Percentiles rank a stretch among this genome's conserved stretches.
Conservation (phyloP, 805 yeast species). For the Candida anglica region DNA sequence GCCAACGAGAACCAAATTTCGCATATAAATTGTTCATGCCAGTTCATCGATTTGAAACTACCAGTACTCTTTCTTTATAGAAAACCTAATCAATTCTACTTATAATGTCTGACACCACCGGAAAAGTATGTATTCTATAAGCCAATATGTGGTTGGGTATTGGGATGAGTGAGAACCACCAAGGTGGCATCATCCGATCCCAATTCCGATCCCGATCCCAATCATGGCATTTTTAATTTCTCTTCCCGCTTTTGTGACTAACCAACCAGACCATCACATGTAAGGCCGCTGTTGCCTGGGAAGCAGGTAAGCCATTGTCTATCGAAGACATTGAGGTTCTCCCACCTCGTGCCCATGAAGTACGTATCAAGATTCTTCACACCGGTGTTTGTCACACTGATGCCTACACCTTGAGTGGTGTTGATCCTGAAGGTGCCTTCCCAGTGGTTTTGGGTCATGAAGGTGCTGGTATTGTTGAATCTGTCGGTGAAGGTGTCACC, state of each 20-base stretch:
- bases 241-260: too few relatives aligned
- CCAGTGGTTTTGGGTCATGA: slow-evolving; percentile 95
- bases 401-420: slow-evolving; percentile 92
- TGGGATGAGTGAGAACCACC: neutral
- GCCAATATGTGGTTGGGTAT: neutral
- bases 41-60: too few relatives aligned
- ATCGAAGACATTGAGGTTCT: slow-evolving; percentile 87
- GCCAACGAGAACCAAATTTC: too few relatives aligned
- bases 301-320: slow-evolving; percentile 76
- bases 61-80: too few relatives aligned
- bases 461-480: slow-evolving; percentile 96
- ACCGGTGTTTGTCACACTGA: slow-evolving; percentile 99
- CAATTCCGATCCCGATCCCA: too few relatives aligned
- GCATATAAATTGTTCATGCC: too few relatives aligned
- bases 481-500: slow-evolving; percentile 91
- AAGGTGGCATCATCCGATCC: too few relatives aligned
- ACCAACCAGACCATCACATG: slow-evolving; percentile 69
- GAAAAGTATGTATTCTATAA: slow-evolving; percentile 5
- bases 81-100: too few relatives aligned
- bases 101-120: slow-evolving; percentile 5
- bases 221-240: too few relatives aligned
- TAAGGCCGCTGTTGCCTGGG: slow-evolving; percentile 98
- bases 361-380: slow-evolving; percentile 79
- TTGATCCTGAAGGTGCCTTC: slow-evolving; percentile 94
- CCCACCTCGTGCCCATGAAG: slow-evolving; percentile 97